Evolutionary conservation across 2,329 filamentous ascomycete genomes (phyloP), one percentile per base, ranked within the genome.

Genomic region (Colletotrichum tropicale): DNA sequence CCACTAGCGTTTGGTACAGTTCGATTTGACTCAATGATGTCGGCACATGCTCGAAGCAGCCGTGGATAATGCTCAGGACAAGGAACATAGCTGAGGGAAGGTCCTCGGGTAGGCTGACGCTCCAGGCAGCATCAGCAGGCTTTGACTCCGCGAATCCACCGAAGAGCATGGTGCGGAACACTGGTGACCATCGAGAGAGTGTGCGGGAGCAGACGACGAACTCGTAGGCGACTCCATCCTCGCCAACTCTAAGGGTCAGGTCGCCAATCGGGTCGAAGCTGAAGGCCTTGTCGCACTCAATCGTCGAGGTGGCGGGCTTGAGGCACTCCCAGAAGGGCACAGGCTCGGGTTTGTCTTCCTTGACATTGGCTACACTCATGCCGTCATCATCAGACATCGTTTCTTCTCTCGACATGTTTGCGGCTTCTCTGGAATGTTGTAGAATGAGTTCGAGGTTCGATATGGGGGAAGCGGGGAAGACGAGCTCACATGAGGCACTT

Each of bases 321-420:
- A 48, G 43, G 43, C 43, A 48, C n/a, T 48, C 43, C 43, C n/a
- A 48, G 43, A 48, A 48, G 2, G n/a, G 18, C 3, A 48, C 43
- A 6, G n/a, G 43, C 10, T 7, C 43, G n/a, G n/a, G n/a, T 5
- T n/a, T 3, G 43, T 48, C 10, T 21, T 43, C 38, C 38, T 43
- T 43, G 38, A 1, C 3, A 0, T 2, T n/a, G 5, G 6, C 38
- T 43, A 5, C 38, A 43, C 1, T 12, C 3, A 6, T 43, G 38
- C 38, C 1, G 38, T 6, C 38, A 43, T 43, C 9, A 12, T 43
- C 38, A 43, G 18, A 43, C 5, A 4, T n/a, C 38, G 5, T n/a
- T 43, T 43, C 38, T 21, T 48, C n/a, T 48, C n/a, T 21, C 10
- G 43, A 21, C 43, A 13, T 21, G 9, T 12, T 48, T 21, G n/a